Evolutionary conservation across 164 flowering plant species (phyloP), one percentile per base, ranked within the genome.

Genomic region (Umbellularia californica): DNA sequence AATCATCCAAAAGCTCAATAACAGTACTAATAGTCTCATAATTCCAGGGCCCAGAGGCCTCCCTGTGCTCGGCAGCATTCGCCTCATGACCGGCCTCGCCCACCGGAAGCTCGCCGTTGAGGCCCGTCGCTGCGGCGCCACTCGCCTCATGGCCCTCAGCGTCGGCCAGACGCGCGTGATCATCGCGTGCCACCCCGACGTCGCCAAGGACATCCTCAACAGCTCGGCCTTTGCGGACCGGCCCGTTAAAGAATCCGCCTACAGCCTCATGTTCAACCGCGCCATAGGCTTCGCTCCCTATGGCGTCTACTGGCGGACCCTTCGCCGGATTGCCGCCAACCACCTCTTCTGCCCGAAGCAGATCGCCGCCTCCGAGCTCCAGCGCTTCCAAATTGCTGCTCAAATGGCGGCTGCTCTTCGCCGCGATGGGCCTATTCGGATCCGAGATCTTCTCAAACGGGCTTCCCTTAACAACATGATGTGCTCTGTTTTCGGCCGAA

Each of bases 221-320:
- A 79, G 83, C 74, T 77, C 88, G 3, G 79, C 50, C 22, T 87
- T 87, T 24, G 85, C 78, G 2, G 88, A 87, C 73, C 82, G 89
- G 2, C 89, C 89, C 2, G 74, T 77, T 3, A 82, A 87, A 76
- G 84, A 81, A 58, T 87, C 87, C 0, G 88, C 89, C 13, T 79
- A 82, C 64, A 51, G 75, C 24, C 70, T 86, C 41, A 82, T 86
- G 85, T 86, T 86, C 73, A 58, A 86, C 58, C 77, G 86, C 1
- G 82, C 89, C 3, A 87, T 87, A 24, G 89, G 89, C 68, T 87
- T 87, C 68, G 89, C 89, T 12, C 85, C 84, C 1, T 77, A 81
- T 75, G 87, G 88, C 9, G 72, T 73, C 24, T 85, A 87, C 77
- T 87, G 89, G 89, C 66, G 85, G 2, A 74, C 80, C 22, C 84